Evolutionary conservation across 2,329 filamentous ascomycete genomes (phyloP).

Genomic region (Colletotrichum viniferum): DNA sequence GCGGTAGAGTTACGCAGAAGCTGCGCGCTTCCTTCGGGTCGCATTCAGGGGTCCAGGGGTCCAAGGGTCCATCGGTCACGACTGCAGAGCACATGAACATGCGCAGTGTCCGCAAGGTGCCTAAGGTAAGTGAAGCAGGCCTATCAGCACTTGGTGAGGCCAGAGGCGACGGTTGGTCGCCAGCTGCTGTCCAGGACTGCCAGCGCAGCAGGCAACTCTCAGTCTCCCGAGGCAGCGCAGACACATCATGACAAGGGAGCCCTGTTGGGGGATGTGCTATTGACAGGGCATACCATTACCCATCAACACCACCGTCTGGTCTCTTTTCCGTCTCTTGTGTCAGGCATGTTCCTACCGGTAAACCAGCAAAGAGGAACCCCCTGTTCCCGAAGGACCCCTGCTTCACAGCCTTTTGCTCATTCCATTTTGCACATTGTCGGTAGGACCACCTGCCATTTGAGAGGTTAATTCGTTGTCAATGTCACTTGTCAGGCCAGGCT

Average conservation of each 20-base stretch:
- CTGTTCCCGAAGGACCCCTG: not conserved
- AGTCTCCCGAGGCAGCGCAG: not conserved
- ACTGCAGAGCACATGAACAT: not conserved
- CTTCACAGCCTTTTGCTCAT: not conserved
- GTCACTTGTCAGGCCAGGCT: not conserved
- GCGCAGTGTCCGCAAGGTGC: not conserved
- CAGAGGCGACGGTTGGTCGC: not conserved
- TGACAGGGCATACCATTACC: not conserved
- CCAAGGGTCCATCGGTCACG: conserved; percentile 7
- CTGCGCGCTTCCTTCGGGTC: not conserved
- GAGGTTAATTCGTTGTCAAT: not conserved
- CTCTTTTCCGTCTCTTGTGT: not conserved
- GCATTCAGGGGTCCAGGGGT: conserved; percentile 5
- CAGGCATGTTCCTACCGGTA: not conserved
- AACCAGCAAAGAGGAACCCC: not conserved
- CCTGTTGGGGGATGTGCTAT: not conserved
- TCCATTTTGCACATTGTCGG: not conserved
- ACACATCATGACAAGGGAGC: not conserved
- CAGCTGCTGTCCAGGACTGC: not conserved
- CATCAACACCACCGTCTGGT: not conserved
- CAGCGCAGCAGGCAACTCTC: not conserved
- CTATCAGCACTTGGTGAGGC: not conserved
- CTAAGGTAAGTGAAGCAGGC: not conserved
- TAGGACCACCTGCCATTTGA: not conserved
- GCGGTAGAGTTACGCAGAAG: not conserved